Evolutionary conservation across 228 moss, liverwort and hornwort genomes (phyloP).

Genomic region (Sphagnum fallax): DNA sequence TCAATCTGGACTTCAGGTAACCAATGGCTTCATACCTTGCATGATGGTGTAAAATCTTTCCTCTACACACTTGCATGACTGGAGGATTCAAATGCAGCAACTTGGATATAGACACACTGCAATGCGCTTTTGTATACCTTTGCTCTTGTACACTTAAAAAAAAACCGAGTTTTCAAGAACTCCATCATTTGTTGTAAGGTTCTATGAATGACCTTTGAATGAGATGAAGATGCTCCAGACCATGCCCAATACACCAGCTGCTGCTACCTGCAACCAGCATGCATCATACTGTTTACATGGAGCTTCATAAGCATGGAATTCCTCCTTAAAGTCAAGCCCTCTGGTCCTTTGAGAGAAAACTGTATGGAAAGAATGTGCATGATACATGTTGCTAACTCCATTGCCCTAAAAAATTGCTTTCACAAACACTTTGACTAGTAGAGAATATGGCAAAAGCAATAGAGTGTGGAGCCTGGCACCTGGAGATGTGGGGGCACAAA

Average conservation of each 20-base stretch:
- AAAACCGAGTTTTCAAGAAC: too few species aligned
- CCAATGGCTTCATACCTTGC: too few species aligned
- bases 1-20: too few species aligned
- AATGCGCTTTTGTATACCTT: too few species aligned
- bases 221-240: slow-evolving; percentile 95
- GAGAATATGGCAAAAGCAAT: background rate
- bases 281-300: background rate
- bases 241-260: slow-evolving; percentile 79
- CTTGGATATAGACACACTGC: too few species aligned
- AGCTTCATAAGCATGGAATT: background rate
- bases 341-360: background rate
- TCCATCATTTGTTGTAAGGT: background rate
- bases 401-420: background rate
- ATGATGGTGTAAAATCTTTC: too few species aligned
- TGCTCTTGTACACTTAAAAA: too few species aligned
- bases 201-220: slow-evolving; percentile 71
- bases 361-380: background rate
- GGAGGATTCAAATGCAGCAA: too few species aligned
- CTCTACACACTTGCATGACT: too few species aligned
- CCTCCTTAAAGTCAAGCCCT: background rate
- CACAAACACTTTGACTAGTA: background rate
- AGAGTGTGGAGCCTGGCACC: slow-evolving; percentile 16
- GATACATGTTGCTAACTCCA: too few species aligned
- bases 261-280: slow-evolving; percentile 52
- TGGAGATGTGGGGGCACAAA: slow-evolving; percentile 80